Percentiles rank a stretch among this genome's conserved stretches.
Evolutionary conservation across 2,329 filamentous ascomycete species (phyloP).

Genomic region (Hymenoscyphus fructigenus): DNA sequence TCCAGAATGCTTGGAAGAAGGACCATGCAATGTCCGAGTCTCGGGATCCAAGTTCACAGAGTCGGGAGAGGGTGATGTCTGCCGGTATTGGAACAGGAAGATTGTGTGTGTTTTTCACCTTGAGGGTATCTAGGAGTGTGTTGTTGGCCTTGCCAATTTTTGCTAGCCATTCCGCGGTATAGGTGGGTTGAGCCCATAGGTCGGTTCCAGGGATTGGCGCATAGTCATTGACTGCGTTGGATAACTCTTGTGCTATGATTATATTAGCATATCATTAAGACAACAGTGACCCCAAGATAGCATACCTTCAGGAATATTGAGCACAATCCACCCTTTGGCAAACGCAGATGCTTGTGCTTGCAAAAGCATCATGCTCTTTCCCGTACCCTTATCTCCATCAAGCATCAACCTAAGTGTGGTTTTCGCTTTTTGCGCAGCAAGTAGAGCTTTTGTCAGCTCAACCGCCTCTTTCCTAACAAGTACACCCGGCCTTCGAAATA

Average conservation of each 20-base stretch:
- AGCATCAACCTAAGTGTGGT: conserved; percentile 64
- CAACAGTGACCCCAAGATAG: conserved; percentile 6
- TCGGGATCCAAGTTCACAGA: conserved; percentile 67
- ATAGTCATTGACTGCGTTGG: conserved; percentile 80
- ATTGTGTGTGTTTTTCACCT: conserved; percentile 51
- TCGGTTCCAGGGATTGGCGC: conserved; percentile 60
- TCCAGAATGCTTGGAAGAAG: conserved; percentile 78
- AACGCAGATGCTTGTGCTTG: conserved; percentile 82
- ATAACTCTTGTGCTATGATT: conserved; percentile 70
- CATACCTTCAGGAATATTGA: conserved; percentile 86
- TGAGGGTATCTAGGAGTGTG: conserved; percentile 55
- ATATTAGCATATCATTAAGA: conserved; percentile 14
- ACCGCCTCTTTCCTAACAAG: conserved; percentile 78
- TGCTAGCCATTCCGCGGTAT: conserved; percentile 71
- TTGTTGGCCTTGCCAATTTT: conserved; percentile 73
- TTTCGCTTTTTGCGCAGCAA: conserved; percentile 51
- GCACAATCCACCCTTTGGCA: conserved; percentile 81
- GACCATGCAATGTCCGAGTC: conserved; percentile 78
- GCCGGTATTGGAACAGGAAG: conserved; percentile 59
- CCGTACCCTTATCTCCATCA: conserved; percentile 70
- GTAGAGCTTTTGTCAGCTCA: conserved; percentile 64
- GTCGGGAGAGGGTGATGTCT: conserved; percentile 61
- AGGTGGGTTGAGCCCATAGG: conserved; percentile 76
- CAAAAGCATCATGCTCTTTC: conserved; percentile 84
- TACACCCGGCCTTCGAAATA: conserved; percentile 80